phyloP scores from a whole-genome alignment of 371 early-diverging fungal species.

The Cladochytrium tenue region DNA sequence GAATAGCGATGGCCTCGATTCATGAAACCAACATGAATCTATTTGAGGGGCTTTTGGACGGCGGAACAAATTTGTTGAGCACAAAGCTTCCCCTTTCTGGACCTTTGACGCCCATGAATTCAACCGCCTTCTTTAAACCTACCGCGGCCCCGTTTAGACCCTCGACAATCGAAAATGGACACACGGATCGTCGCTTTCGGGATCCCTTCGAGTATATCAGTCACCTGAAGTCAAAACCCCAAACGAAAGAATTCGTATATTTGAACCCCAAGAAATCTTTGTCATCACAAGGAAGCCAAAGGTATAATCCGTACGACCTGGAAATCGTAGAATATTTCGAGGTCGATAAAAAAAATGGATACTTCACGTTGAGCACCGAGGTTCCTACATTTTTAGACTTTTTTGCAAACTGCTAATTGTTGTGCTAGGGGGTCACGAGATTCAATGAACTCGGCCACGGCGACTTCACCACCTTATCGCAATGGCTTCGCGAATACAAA shows the following conservation, averaged over 20 bases:
- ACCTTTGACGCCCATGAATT: neutral
- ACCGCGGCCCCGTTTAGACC: neutral
- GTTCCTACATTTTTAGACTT: constrained; percentile 24
- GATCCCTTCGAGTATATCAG: constrained; percentile 41
- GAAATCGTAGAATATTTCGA: constrained; percentile 45
- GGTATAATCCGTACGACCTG: constrained; percentile 53
- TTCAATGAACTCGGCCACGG: constrained; percentile 49
- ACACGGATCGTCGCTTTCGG: neutral
- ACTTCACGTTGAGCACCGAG: constrained; percentile 45
- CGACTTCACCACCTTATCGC: constrained; percentile 47
- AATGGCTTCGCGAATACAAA: constrained; percentile 52
- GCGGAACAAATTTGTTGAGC: neutral
- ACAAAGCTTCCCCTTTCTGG: constrained; percentile 2
- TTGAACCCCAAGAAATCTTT: constrained; percentile 32
- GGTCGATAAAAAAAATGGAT: constrained; percentile 41
- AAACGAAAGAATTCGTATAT: constrained; percentile 46
- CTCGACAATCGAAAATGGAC: neutral
- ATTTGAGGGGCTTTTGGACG: neutral
- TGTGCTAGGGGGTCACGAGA: constrained; percentile 46
- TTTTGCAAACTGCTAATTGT: neutral
- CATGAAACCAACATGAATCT: neutral
- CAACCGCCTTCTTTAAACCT: neutral
- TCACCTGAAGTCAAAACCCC: constrained; percentile 21
- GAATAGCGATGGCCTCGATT: no score
- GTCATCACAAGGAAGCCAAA: constrained; percentile 29